A percentile compares a stretch with the other conserved stretches of the same genome.
phyloP scores from a whole-genome alignment of 805 yeast species.

The Kurtzmaniella fragi region DNA sequence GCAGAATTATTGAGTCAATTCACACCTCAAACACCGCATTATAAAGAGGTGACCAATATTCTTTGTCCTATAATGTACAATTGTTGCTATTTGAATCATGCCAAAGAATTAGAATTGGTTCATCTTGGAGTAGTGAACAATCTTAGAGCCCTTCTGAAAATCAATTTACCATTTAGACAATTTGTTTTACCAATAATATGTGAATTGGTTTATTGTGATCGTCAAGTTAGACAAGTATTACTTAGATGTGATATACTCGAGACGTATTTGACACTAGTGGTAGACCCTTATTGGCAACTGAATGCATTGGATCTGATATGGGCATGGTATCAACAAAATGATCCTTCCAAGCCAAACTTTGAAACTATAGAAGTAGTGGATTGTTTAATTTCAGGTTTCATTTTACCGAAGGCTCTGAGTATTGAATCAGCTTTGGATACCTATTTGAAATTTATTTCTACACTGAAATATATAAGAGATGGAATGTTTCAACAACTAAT shows the following conservation, averaged over 20 bases:
- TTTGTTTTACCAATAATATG: constrained; percentile 50
- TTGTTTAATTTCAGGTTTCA: constrained; percentile 35
- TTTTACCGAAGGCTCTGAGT: constrained; percentile 35
- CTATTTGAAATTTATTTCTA: constrained; percentile 29
- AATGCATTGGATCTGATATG: constrained; percentile 49
- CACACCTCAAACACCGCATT: constrained; percentile 22
- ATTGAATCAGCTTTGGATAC: constrained; percentile 40
- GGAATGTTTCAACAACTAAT: constrained; percentile 22
- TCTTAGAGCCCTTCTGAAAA: constrained; percentile 32
- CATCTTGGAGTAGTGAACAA: constrained; percentile 43
- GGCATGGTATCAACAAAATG: constrained; percentile 31
- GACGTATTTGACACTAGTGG: constrained; percentile 34
- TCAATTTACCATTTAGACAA: constrained; percentile 43
- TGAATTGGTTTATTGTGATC: constrained; percentile 46
- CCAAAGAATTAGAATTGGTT: constrained; percentile 42
- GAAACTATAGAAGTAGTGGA: constrained; percentile 12
- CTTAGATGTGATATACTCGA: constrained; percentile 32
- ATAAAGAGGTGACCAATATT: constrained; percentile 38
- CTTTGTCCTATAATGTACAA: constrained; percentile 48
- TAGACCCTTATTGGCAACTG: constrained; percentile 55
- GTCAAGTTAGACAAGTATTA: constrained; percentile 31
- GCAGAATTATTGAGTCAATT: constrained; percentile 24
- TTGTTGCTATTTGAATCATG: constrained; percentile 44
- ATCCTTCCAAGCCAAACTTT: constrained; percentile 16
- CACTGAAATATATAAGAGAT: constrained; percentile 13